Conservation (phyloP, 371 early-diverging fungal genomes). For the Batkoa obscura region DNA sequence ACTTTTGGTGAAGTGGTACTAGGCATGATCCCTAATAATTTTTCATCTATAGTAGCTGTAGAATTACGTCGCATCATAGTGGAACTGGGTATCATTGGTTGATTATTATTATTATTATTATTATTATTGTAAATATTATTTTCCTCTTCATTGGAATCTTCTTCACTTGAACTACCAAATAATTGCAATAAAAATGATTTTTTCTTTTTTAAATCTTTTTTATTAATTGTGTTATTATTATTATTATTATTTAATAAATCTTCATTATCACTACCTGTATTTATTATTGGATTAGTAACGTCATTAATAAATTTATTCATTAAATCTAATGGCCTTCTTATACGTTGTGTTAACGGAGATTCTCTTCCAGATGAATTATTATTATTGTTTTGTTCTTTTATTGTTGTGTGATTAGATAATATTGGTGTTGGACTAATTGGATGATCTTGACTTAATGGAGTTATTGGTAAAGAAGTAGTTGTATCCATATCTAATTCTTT, state of each 20-base stretch:
- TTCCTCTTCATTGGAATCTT: background rate
- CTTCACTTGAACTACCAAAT: background rate
- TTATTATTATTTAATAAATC: no score
- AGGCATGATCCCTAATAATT: background rate
- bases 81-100: background rate
- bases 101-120: background rate
- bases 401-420: background rate
- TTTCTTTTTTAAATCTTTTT: background rate
- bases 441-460: background rate
- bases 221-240: background rate
- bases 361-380: background rate
- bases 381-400: background rate
- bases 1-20: background rate
- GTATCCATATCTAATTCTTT: background rate
- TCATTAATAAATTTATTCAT: background rate
- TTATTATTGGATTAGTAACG: background rate
- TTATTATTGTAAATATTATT: background rate
- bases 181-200: background rate
- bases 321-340: conserved; percentile 2
- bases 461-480: background rate
- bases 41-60: background rate
- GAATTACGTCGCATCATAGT: background rate
- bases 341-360: background rate
- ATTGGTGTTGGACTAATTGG: background rate
- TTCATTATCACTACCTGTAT: background rate